phyloP scores from a whole-genome alignment of 805 yeast species.

The Ogataea thermomethanolica region DNA sequence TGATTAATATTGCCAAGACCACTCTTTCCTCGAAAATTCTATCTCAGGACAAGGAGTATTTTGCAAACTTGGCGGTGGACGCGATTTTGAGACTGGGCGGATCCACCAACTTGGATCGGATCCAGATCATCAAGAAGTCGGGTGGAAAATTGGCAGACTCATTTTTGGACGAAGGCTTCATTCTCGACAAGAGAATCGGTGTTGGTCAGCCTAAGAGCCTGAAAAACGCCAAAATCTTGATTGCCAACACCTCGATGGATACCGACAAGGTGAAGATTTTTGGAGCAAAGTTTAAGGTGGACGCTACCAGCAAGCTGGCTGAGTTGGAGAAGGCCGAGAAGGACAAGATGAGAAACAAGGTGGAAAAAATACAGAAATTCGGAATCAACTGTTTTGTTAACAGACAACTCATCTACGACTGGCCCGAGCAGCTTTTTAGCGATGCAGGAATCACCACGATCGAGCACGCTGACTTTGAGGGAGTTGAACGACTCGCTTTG shows the following conservation, averaged over 20 bases:
- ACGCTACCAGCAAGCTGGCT: slow-evolving; percentile 89
- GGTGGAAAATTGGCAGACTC: slow-evolving; percentile 94
- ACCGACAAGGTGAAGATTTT: slow-evolving; percentile 96
- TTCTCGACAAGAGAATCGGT: slow-evolving; percentile 88
- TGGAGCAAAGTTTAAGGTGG: slow-evolving; percentile 97
- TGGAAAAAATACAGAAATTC: slow-evolving; percentile 83
- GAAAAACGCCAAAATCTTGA: slow-evolving; percentile 78
- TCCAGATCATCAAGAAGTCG: slow-evolving; percentile 86
- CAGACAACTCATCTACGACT: slow-evolving; percentile 95
- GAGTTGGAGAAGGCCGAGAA: slow-evolving; percentile 93
- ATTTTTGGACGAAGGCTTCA: slow-evolving; percentile 93
- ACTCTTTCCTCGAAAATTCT: slow-evolving; percentile 90
- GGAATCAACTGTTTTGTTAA: slow-evolving; percentile 83
- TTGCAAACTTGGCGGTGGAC: slow-evolving; percentile 87
- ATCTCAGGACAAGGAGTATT: slow-evolving; percentile 90
- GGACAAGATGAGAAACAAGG: slow-evolving; percentile 86
- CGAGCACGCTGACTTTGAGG: slow-evolving; percentile 98
- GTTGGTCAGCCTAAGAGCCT: slow-evolving; percentile 88
- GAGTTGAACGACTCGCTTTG: slow-evolving; percentile 91
- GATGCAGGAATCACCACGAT: slow-evolving; percentile 86
- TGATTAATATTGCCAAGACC: slow-evolving; percentile 85
- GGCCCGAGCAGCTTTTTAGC: slow-evolving; percentile 93
- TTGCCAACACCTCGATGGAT: slow-evolving; percentile 95
- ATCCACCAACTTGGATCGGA: slow-evolving; percentile 83
- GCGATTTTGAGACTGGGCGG: slow-evolving; percentile 88